Conservation (phyloP, 2,329 filamentous ascomycete species). For the Botrytis cinerea region DNA sequence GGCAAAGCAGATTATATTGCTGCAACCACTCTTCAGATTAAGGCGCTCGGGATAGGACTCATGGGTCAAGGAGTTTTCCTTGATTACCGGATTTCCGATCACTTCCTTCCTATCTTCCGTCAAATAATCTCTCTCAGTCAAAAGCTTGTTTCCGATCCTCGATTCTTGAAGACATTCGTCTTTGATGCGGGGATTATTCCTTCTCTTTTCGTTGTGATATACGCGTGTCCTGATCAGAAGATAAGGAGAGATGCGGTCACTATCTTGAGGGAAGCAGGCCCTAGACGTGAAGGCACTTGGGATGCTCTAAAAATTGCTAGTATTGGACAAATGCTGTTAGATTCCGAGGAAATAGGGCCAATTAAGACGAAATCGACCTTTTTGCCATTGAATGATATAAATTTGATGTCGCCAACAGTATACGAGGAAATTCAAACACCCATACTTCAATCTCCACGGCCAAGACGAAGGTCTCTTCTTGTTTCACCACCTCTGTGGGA, state of each 20-base stretch:
- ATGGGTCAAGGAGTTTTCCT: conserved; percentile 26
- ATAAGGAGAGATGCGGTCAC: conserved; percentile 31
- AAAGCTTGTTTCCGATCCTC: conserved; percentile 24
- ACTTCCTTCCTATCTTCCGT: conserved; percentile 22
- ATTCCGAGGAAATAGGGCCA: conserved; percentile 19
- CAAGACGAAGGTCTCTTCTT: conserved; percentile 22
- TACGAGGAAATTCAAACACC: conserved; percentile 19
- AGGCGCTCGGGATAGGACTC: conserved; percentile 26
- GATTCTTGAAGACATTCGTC: conserved; percentile 33
- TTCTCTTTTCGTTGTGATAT: conserved; percentile 31
- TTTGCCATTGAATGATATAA: conserved; percentile 14
- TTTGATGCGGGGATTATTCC: conserved; percentile 34
- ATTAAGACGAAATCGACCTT: conserved; percentile 13
- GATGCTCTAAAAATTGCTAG: conserved; percentile 28
- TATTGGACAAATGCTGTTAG: conserved; percentile 26
- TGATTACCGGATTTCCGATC: conserved; percentile 9
- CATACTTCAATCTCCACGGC: conserved; percentile 11
- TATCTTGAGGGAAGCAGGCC: conserved; percentile 26
- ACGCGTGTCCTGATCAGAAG: conserved; percentile 25
- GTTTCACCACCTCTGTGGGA: conserved; percentile 23
- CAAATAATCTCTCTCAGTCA: conserved; percentile 30
- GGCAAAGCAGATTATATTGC: conserved; percentile 26
- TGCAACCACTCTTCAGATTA: conserved; percentile 30
- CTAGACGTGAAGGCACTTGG: conserved; percentile 33
- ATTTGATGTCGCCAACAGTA: conserved; percentile 12